Evolutionary conservation across 1,284 basidiomycete genomes (phyloP), one percentile per base, ranked within the genome.

Genomic region (Ustilago trichophora): DNA sequence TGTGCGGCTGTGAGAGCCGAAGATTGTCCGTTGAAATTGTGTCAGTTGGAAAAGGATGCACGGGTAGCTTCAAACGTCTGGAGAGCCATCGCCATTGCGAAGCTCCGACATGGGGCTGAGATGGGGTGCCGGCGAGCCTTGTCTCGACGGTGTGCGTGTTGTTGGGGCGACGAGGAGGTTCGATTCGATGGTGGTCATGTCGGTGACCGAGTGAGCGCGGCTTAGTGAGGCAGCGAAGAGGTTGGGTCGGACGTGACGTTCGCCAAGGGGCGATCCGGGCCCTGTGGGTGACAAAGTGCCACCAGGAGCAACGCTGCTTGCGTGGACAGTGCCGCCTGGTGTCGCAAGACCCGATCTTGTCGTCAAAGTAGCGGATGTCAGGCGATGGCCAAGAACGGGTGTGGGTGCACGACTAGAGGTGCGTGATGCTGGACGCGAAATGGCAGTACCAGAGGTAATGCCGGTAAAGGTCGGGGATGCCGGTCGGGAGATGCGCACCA

Each of bases 391-490:
- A 15, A 71, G 45, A 9, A 59, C 58, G 5, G 68, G 68, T 29
- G 68, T 71, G 5, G 68, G 62, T 9, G 68, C 68, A 33, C 68
- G 68, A 22, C 62, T 66, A 3, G 59, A 58, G 2, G 68, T 71
- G 29, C 68, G 49, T 10, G 62, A 66, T 16, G 68, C 68, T 4
- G 68, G 68, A 25, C 68, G 48, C 33, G 68, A 71, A 18, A 71
- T 71, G 24, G 67, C 48, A 4, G 60, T 46, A 25, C 62, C 67
- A 3, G 56, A 55, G 3, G 52, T 48, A 26, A 66, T 29, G 18
- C 56, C 54, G 1, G 54, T 53, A 19, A 71, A 66, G 4, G 53
- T 56, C 3, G 68, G 68, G 3, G 68, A 71, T 11, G 59, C 58
- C 7, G 68, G 68, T 26, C 68, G 52, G 27, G 59, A 64, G 15